These are phyloP conservation scores for Diplodia mutila DNA, from an alignment of 2,329 filamentous ascomycete genomes.

Conservation along the genomic window DNA sequence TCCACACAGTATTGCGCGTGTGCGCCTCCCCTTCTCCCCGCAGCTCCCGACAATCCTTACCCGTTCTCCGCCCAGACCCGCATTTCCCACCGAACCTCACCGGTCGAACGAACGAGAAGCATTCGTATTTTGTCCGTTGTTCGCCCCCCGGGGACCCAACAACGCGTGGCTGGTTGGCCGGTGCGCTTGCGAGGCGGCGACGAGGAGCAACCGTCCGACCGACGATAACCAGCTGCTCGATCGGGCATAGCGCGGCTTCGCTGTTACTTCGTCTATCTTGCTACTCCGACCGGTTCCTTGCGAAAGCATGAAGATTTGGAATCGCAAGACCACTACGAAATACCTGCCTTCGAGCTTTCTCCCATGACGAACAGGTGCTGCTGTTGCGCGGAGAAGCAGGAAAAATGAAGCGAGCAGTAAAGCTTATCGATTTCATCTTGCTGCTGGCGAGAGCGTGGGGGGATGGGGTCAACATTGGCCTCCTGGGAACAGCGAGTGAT, in stretches of 20 bases:
- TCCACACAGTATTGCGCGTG: not conserved
- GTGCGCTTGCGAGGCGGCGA: too few species aligned
- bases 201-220: not conserved
- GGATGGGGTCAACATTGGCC: not conserved
- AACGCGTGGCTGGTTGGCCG: too few species aligned
- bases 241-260: not conserved
- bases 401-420: too few species aligned
- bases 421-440: conserved; percentile 2
- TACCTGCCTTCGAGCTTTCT: too few species aligned
- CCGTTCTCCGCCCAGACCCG: not conserved
- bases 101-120: too few species aligned
- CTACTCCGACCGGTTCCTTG: not conserved
- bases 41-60: not conserved
- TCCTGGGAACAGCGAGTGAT: not conserved
- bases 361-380: too few species aligned
- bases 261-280: not conserved
- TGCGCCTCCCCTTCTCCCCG: not conserved
- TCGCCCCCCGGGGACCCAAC: too few species aligned
- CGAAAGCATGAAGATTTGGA: not conserved
- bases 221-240: not conserved
- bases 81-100: too few species aligned
- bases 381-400: too few species aligned
- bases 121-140: too few species aligned
- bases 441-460: not conserved
- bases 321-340: too few species aligned